Evolutionary conservation across 2,329 filamentous ascomycete species (phyloP), one percentile per base, ranked within the genome.

Genomic region (Zymoseptoria brevis): DNA sequence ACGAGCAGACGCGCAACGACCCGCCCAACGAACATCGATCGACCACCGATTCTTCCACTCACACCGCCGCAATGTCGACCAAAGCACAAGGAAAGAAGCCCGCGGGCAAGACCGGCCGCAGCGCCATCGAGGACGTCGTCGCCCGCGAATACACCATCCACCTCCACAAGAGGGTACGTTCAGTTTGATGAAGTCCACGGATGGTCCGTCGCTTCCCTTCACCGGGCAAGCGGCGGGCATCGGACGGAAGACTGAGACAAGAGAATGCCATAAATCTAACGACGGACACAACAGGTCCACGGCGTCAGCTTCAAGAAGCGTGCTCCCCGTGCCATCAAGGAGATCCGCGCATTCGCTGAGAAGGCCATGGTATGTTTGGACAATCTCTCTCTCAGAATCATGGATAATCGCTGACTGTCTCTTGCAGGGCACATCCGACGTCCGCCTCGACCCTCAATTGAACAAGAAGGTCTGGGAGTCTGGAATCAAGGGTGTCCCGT

Each of bases 381-480:
- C n/a, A 22, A 59, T 30, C 35, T 54, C 24, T 16, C 19, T 29
- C 8, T 50, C n/a, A 1, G 16, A 41, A 13, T 13, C 29, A 52
- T 45, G 22, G 19, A 35, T 54, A 58, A 60, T 57, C 54, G 53
- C 60, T 62, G 49, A 59, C 22, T 22, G 8, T 22, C 11, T 8
- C 24, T 57, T 56, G 61, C 72, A 99, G 94, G 93, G 93, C 77
- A 99, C 94, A 81, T 81, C 84, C 75, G 94, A 99, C 78, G 94
- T 99, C 81, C 94, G 94, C 74, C 82, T 99, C 76, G 94, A 99
- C 86, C 94, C 94, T 75, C 89, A 94, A 83, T 83, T 99, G 76
- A 99, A 99, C 89, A 99, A 99, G 90, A 97, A 99, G 87, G 93
- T 99, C 79, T 99, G 94, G 94, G 94, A 99, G 83, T 84, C 88